Evolutionary conservation across 2,329 filamentous ascomycete genomes (phyloP), one percentile per base, ranked within the genome.

Genomic region (Arthrobotrys sinensis): DNA sequence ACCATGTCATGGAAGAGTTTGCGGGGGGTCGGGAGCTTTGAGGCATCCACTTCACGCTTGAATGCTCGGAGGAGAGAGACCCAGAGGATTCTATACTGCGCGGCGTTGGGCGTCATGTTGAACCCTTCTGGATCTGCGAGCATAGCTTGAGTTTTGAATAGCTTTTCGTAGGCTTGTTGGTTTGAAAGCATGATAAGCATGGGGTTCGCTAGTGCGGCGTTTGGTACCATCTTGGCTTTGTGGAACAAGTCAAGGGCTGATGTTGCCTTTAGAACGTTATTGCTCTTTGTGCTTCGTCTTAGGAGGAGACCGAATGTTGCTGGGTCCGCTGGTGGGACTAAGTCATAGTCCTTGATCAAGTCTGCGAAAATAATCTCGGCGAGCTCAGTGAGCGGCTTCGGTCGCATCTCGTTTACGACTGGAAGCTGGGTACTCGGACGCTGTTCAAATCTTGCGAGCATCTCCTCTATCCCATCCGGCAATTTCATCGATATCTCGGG

Each of bases 391-490:
- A 77, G 52, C 8, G 57, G 73, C 28, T 77, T 70, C 4, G 73
- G 73, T n/a, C 73, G 66, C 16, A 77, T 71, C 14, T 77, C 73
- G n/a, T 77, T 77, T 4, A 77, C 50, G 19, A 77, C 32, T 4
- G 73, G 66, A 10, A 77, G 50, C 28, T 77, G 57, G 2, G 65
- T 28, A 52, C 53, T 21, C 6, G 65, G 65, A 19, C 28, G 48
- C 16, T 66, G 60, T 45, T 77, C 57, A 40, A 77, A 77, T 50
- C 73, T 71, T 1, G 66, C 32, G 4, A 77, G 73, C n/a, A 67
- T 57, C 7, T 36, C 36, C 46, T 77, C 73, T 8, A 77, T 53
- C n/a, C 65, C 57, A 6, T 77, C 73, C 4, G 73, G 73, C 3
- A 77, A 43, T n/a, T n/a, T 53, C 2, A 77, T 36, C 0, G 40